Base-by-base conservation (phyloP, 768 basidiomycete genomes). In the Hysterangium stoloniferum region DNA sequence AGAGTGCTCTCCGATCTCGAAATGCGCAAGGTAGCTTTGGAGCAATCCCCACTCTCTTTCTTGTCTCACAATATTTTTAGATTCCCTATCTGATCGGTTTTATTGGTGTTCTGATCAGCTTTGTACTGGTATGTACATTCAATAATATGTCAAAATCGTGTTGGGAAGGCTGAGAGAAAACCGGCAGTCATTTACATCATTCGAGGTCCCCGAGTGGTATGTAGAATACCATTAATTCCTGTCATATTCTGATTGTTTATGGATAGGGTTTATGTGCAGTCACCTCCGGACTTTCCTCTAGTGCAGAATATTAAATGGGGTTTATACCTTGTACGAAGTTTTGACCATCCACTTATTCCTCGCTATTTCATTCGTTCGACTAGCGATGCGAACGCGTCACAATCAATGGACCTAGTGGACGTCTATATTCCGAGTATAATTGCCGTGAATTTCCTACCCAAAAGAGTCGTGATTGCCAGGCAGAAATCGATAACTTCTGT, bases 391-490 rank as follows among this genome's bases (percentile, higher is more conserved):
- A 52, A 32, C 52, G 52, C n/a, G 33, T 31, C 13, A 32, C 29
- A 20, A 31, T 51, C 19, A 11, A 51, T 22, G 22, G 13, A 4
- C 40, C 40, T 7, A 11, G 28, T 17, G 25, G 49, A 45, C 28
- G 29, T 19, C 44, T 8, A 29, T 32, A 79, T 62, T 71, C 73
- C 3, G 70, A 77, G 11, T 79, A 73, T 57, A 65, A 79, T 42
- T 89, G 86, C 56, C 78, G 84, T 45, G 58, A 65, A 4, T 89
- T 88, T 63, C 86, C 86, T 3, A 64, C 68, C 41, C 13, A 27
- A 20, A 52, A 48, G 32, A 35, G 36, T 17, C 19, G 27, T 29
- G 45, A 52, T 36, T 45, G 52, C 19, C 43, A 36, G 19, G 17
- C 20, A n/a, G 52, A 52, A 32, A 38, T 34, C 15, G 42, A 52